These are phyloP conservation scores for Podila minutissima DNA, from an alignment of 192 early-diverging fungal species.

Conservation along the genomic window DNA sequence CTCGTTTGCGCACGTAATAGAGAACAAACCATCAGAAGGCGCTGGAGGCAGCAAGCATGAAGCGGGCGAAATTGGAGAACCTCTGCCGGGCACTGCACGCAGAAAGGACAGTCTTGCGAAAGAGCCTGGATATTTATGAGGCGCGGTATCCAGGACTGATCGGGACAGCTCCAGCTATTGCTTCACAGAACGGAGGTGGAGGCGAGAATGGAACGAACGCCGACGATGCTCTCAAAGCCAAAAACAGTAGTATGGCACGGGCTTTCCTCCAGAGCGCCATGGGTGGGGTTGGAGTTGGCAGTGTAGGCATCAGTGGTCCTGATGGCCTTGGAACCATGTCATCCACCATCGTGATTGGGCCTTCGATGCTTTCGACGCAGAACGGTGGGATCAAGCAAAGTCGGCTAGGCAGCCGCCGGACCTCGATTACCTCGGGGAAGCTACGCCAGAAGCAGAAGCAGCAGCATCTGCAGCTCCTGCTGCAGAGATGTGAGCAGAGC, in stretches of 20 bases:
- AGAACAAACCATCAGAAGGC: conserved; percentile 57
- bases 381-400: conserved; percentile 14
- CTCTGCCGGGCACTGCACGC: conserved; percentile 67
- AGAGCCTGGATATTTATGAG: conserved; percentile 12
- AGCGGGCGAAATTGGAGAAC: conserved; percentile 61
- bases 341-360: neutral
- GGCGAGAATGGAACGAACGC: conserved; percentile 2
- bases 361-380: neutral
- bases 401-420: neutral
- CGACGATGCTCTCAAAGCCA: neutral
- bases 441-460: conserved; percentile 11
- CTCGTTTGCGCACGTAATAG: conserved; percentile 17
- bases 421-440: conserved; percentile 9
- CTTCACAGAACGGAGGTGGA: neutral
- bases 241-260: neutral
- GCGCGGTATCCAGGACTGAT: conserved; percentile 16
- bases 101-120: conserved; percentile 38
- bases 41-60: conserved; percentile 58
- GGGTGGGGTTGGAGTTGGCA: neutral
- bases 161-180: neutral
- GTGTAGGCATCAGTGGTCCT: neutral
- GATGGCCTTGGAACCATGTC: neutral
- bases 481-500: neutral
- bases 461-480: neutral
- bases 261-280: neutral